These are phyloP conservation scores for Globisporangium carolinianum DNA, from an alignment of 352 stramenopile genomes.

Conservation along the genomic window DNA sequence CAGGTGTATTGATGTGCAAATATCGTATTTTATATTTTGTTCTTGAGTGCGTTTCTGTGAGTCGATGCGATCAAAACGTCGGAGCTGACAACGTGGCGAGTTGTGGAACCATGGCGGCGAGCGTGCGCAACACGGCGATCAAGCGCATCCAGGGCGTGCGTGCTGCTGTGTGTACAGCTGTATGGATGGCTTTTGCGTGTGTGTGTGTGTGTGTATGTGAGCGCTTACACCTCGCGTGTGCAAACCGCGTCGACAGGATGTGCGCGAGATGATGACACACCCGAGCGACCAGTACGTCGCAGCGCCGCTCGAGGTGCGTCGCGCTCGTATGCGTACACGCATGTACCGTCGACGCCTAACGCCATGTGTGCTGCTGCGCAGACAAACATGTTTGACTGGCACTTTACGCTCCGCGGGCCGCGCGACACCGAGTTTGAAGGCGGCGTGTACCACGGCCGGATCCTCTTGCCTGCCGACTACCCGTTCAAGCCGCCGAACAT, in stretches of 20 bases:
- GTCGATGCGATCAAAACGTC: too few species aligned
- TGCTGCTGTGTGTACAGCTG: not conserved
- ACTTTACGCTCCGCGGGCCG: constrained; percentile 98
- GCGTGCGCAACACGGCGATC: constrained; percentile 74
- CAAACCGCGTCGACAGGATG: constrained; percentile 36
- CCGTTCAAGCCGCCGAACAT: constrained; percentile 98
- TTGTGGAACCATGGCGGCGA: constrained; percentile 24
- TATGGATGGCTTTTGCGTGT: not conserved
- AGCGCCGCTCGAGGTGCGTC: constrained; percentile 56
- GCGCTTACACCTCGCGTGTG: too few species aligned
- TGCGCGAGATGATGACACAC: constrained; percentile 85
- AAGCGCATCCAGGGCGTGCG: constrained; percentile 81
- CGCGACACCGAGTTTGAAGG: constrained; percentile 95
- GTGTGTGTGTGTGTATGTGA: not conserved
- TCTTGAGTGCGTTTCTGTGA: too few species aligned
- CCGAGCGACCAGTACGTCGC: constrained; percentile 79
- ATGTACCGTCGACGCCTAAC: not conserved
- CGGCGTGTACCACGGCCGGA: constrained; percentile 97
- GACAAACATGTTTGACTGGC: constrained; percentile 91
- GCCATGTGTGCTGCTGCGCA: constrained; percentile 7
- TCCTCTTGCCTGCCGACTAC: constrained; percentile 92
- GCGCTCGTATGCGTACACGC: not conserved
- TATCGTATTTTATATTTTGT: too few species aligned
- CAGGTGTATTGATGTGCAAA: too few species aligned
- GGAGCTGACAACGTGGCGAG: too few species aligned